Percentiles rank a stretch among this genome's conserved stretches.
Evolutionary conservation across 768 basidiomycete species (phyloP).

Genomic region (Termitomyces sp.): DNA sequence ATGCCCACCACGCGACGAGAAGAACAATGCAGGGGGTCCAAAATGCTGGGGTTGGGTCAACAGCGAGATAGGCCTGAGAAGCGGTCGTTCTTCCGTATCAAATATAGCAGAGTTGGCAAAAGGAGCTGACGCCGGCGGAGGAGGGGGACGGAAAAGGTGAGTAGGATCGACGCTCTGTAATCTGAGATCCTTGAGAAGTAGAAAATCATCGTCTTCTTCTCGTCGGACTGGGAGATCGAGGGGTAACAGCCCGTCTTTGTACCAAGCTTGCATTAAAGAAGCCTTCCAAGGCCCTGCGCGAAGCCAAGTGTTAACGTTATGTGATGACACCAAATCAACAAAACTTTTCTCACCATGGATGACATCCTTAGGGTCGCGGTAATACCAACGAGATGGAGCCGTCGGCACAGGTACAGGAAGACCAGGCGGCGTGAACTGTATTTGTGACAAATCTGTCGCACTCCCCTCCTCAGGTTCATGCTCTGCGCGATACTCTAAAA

Average conservation of each 20-base stretch:
- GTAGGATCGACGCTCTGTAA: slow-evolving; percentile 78
- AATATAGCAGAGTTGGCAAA: slow-evolving; percentile 12
- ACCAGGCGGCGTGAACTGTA: slow-evolving; percentile 76
- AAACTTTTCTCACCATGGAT: slow-evolving; percentile 55
- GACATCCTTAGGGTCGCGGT: slow-evolving; percentile 75
- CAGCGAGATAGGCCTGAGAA: slow-evolving; percentile 70
- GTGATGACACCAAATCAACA: neutral
- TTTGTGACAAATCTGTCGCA: slow-evolving; percentile 44
- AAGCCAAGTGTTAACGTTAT: neutral
- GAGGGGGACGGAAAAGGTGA: slow-evolving; percentile 61
- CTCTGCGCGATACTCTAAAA: slow-evolving; percentile 61
- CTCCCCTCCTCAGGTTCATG: slow-evolving; percentile 53
- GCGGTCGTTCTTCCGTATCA: slow-evolving; percentile 39
- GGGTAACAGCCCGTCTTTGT: slow-evolving; percentile 77
- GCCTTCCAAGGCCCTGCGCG: slow-evolving; percentile 80
- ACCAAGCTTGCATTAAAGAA: slow-evolving; percentile 87
- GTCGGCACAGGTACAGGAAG: slow-evolving; percentile 64
- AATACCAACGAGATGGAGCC: slow-evolving; percentile 74
- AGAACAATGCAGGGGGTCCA: slow-evolving; percentile 84
- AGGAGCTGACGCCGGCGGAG: slow-evolving; percentile 26
- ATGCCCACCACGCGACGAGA: slow-evolving; percentile 83
- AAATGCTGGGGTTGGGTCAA: slow-evolving; percentile 76
- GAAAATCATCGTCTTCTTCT: slow-evolving; percentile 67
- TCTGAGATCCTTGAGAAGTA: slow-evolving; percentile 66
- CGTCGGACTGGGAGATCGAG: slow-evolving; percentile 76